These are phyloP conservation scores for Claviceps pazoutovae DNA, from an alignment of 2,329 filamentous ascomycete species.

Conservation along the genomic window DNA sequence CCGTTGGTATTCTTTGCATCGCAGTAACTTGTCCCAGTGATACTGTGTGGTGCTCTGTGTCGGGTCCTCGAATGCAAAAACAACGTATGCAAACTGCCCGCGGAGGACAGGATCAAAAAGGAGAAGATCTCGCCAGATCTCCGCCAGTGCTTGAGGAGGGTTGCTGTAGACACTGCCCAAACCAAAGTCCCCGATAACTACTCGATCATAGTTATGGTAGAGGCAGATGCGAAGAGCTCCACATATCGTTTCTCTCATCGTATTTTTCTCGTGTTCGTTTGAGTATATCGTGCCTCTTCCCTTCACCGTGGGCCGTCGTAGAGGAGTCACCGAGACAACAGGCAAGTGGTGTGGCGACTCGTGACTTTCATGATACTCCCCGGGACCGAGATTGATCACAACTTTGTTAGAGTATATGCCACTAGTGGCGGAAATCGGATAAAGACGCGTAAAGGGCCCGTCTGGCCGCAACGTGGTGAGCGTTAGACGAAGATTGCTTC, in stretches of 20 bases:
- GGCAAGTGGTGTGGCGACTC: slow-evolving; percentile 44
- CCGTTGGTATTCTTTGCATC: slow-evolving; percentile 29
- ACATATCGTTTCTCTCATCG: slow-evolving; percentile 61
- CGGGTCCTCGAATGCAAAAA: slow-evolving; percentile 50
- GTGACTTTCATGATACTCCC: slow-evolving; percentile 48
- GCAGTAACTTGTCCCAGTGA: slow-evolving; percentile 41
- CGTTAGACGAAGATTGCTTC: slow-evolving; percentile 59
- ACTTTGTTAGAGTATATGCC: slow-evolving; percentile 58
- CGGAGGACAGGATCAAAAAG: slow-evolving; percentile 48
- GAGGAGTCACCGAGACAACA: slow-evolving; percentile 61
- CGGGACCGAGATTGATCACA: slow-evolving; percentile 58
- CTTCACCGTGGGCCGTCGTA: slow-evolving; percentile 59
- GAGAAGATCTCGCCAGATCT: slow-evolving; percentile 52
- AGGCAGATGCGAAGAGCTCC: slow-evolving; percentile 57
- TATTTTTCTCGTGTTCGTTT: slow-evolving; percentile 54
- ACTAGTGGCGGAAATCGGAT: slow-evolving; percentile 56
- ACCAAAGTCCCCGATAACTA: slow-evolving; percentile 52
- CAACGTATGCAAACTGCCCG: slow-evolving; percentile 46
- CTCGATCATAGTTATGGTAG: slow-evolving; percentile 40
- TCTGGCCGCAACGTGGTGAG: slow-evolving; percentile 45
- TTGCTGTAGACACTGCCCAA: slow-evolving; percentile 50
- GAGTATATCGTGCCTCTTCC: slow-evolving; percentile 54
- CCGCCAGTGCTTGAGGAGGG: slow-evolving; percentile 48
- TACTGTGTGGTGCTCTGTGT: slow-evolving; percentile 36
- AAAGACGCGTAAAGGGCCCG: slow-evolving; percentile 36